Evolutionary conservation across 2,329 filamentous ascomycete species (phyloP), one percentile per base, ranked within the genome.

Genomic region (Helicocarpus griseus): DNA sequence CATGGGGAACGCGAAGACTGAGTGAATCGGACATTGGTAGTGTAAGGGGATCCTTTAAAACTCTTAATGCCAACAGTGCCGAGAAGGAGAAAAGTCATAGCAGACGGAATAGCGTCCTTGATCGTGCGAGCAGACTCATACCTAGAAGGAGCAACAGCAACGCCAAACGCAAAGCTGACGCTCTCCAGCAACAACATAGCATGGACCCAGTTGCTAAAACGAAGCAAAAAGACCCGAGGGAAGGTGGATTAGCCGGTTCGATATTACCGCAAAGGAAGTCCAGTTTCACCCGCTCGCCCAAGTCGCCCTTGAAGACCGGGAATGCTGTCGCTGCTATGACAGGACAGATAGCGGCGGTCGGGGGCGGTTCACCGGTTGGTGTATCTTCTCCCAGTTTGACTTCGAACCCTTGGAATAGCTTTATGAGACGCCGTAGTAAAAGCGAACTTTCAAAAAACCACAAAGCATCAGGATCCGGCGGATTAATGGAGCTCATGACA

Each of bases 301-400:
- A 70, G 7, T 65, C 71, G 4, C 67, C 64, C 41, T 58, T 71
- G 44, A 68, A 67, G 48, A 71, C 68, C 3, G 61, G 66, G 6
- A 61, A 63, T 53, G 70, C 71, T n/a, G 58, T 74, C 28, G 63
- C 71, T 40, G 71, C 69, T 4, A 72, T 74, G 60, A 66, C 70
- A n/a, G 67, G 68, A 13, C 69, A 71, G 54, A 69, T 74, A 55
- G 67, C 71, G 8, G 69, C 72, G 9, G 64, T 75, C 50, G 72
- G 71, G 26, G 66, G 67, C 39, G 81, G 75, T 55, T 78, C 79
- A 33, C 85, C 84, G 5, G 73, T 86, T 53, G 73, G 75, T 7
- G 69, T 76, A 9, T 66, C 75, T 14, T 73, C 64, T 2, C 64
- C 67, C 29, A 66, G 54, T 50, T 58, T 60, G 28, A 63, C 61